Percentiles rank a stretch among this genome's conserved stretches.
phyloP scores from a whole-genome alignment of 179 eudicot species.

The Beta corolliflora region DNA sequence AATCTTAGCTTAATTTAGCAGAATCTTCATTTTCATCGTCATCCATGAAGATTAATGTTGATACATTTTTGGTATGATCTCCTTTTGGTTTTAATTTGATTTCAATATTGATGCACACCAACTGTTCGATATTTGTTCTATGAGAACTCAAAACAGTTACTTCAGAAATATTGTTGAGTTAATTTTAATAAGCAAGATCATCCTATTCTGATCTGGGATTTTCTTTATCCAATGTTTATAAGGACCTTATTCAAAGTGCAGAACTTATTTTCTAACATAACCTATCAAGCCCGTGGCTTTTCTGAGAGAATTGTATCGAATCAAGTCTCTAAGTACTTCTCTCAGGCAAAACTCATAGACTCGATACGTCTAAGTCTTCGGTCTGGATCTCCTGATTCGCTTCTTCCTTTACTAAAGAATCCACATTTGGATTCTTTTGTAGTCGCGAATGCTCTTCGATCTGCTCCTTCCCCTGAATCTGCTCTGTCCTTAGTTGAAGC shows the following conservation, averaged over 20 bases:
- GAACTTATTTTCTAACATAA: slow-evolving; percentile 23
- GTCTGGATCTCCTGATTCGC: slow-evolving; percentile 42
- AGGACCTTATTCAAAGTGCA: slow-evolving; percentile 20
- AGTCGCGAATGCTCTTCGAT: slow-evolving; percentile 65
- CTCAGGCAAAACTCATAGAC: slow-evolving; percentile 79
- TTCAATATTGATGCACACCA: slow-evolving; percentile 37
- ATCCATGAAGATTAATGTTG: not conserved
- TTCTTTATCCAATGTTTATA: slow-evolving; percentile 24
- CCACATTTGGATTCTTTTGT: slow-evolving; percentile 82
- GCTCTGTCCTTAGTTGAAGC: slow-evolving; percentile 62
- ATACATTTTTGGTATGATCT: not conserved
- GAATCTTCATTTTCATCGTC: not conserved
- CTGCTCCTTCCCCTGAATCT: slow-evolving; percentile 80
- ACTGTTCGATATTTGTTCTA: slow-evolving; percentile 47
- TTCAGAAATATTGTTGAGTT: not conserved
- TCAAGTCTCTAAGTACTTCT: slow-evolving; percentile 62
- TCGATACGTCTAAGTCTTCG: slow-evolving; percentile 66
- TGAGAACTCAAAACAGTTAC: slow-evolving; percentile 2
- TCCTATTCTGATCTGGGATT: too few relatives aligned
- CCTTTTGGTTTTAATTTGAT: not conserved
- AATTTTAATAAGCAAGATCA: not conserved
- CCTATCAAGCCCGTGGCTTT: slow-evolving; percentile 41
- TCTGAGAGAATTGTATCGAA: slow-evolving; percentile 37
- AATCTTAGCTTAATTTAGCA: not conserved
- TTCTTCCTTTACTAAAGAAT: slow-evolving; percentile 45